Percentiles rank a stretch among this genome's conserved stretches.
Evolutionary conservation across 805 yeast genomes (phyloP).

Genomic region (Priceomyces carsonii): DNA sequence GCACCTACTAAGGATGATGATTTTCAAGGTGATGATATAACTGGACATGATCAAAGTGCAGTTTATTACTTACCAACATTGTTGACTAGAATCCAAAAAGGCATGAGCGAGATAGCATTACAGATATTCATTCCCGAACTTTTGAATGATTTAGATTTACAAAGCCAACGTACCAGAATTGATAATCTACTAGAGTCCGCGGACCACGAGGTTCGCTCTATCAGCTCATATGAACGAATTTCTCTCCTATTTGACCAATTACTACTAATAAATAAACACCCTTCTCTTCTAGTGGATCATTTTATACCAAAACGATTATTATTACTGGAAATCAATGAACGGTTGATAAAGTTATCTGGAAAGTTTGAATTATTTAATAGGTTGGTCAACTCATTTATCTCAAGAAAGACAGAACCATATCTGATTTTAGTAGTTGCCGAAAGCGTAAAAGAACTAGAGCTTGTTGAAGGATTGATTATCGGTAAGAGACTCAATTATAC

Average conservation of each 20-base stretch:
- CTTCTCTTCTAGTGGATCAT: conserved; percentile 73
- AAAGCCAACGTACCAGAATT: conserved; percentile 33
- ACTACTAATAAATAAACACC: conserved; percentile 58
- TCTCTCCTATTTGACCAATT: conserved; percentile 47
- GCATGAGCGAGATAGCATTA: conserved; percentile 32
- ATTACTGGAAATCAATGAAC: conserved; percentile 62
- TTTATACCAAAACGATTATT: conserved; percentile 71
- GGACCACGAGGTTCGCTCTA: conserved; percentile 4
- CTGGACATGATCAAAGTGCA: conserved; percentile 20
- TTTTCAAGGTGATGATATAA: conserved; percentile 2
- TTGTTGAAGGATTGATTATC: conserved; percentile 74
- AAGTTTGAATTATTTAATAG: conserved; percentile 58
- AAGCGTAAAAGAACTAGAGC: conserved; percentile 67
- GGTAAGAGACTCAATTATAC: conserved; percentile 68
- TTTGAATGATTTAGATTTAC: conserved; percentile 19
- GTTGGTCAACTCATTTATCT: conserved; percentile 37
- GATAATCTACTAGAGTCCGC: conserved; percentile 33
- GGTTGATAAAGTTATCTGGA: conserved; percentile 54
- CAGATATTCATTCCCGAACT: conserved; percentile 30
- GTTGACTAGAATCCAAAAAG: conserved; percentile 34
- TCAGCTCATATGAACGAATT: conserved; percentile 31
- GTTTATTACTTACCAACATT: conserved; percentile 37
- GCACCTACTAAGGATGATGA: conserved; percentile 2
- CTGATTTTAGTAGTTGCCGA: conserved; percentile 52
- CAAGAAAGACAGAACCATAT: conserved; percentile 14